These are phyloP conservation scores for Rhexocercosporidium sp. DNA, from an alignment of 2,329 filamentous ascomycete genomes.

Conservation along the genomic window DNA sequence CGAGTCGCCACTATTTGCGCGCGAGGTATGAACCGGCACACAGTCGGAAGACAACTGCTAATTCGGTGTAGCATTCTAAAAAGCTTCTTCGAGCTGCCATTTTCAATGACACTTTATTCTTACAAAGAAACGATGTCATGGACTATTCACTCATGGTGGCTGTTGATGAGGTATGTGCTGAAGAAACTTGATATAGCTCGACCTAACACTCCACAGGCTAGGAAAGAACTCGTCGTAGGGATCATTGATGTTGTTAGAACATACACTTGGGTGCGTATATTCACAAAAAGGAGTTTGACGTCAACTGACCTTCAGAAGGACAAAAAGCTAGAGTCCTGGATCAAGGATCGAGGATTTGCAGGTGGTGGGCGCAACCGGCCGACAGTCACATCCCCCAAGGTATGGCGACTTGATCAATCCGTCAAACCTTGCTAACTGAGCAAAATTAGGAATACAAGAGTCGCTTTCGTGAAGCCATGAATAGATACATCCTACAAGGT, in stretches of 20 bases:
- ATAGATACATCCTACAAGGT: slow-evolving; percentile 66
- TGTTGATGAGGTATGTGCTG: slow-evolving; percentile 71
- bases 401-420: slow-evolving; percentile 45
- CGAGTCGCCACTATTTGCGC: slow-evolving; percentile 91
- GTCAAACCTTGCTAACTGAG: background rate
- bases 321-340: slow-evolving; percentile 99
- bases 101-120: slow-evolving; percentile 96
- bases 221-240: slow-evolving; percentile 91
- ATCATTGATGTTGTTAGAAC: slow-evolving; percentile 99
- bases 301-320: slow-evolving; percentile 52
- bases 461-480: slow-evolving; percentile 95
- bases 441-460: slow-evolving; percentile 76
- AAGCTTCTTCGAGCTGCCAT: slow-evolving; percentile 89
- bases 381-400: slow-evolving; percentile 95
- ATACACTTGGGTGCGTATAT: slow-evolving; percentile 75
- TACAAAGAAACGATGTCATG: slow-evolving; percentile 97
- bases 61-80: slow-evolving; percentile 71
- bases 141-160: slow-evolving; percentile 99
- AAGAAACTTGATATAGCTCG: background rate
- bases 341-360: slow-evolving; percentile 91
- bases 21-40: slow-evolving; percentile 57
- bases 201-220: slow-evolving; percentile 45
- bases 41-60: background rate
- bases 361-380: slow-evolving; percentile 80
- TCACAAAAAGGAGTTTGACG: background rate